Base-by-base conservation (phyloP, 2,329 filamentous ascomycete genomes). In the Colletotrichum sp. region DNA sequence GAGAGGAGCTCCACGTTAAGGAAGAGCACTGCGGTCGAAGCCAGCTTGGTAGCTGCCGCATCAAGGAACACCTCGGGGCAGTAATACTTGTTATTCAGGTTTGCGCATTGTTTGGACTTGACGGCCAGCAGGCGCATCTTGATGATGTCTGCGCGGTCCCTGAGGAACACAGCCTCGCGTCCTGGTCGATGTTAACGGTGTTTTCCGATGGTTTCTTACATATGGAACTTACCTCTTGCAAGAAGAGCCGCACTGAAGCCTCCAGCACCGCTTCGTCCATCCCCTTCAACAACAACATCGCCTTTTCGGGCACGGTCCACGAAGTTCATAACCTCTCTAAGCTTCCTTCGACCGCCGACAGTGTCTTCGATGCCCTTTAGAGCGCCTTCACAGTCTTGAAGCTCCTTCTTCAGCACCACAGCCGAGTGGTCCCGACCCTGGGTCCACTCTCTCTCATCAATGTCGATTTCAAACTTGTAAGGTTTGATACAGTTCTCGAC, bases 401-500 rank as follows among this genome's bases (percentile, higher is more conserved):
- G 89, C 83, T 99, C 97, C 67, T 94, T 93, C 84, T 98, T 98
- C n/a, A 99, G 87, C 2, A 97, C 93, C 11, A 89, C 90, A 52
- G 92, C 90, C 2, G 96, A 93, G 80, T 98, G 97, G 62, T 98
- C 96, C 68, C 96, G 90, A 1, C 96, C 96, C 77, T 94, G 92
- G 5, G 89, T 85, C 97, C 97, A 99, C 83, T 99, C 98, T 9
- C 92, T 89, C 52, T 96, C 95, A 81, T 98, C 95, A 61, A 99
- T 93, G 80, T 99, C 97, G 75, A 99, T 98, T 78, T 98, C 96
- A 80, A 96, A 99, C 83, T 99, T 99, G 88, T 96, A 99, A 0
- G 98, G 97, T 85, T 99, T 99, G 86, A 99, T 98, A 83, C 96
- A 99, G 83, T 99, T 99, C 85, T 99, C 97, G 1, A 99, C 95